phyloP scores from a whole-genome alignment of 83 land plant species.

The Picea mariana region DNA sequence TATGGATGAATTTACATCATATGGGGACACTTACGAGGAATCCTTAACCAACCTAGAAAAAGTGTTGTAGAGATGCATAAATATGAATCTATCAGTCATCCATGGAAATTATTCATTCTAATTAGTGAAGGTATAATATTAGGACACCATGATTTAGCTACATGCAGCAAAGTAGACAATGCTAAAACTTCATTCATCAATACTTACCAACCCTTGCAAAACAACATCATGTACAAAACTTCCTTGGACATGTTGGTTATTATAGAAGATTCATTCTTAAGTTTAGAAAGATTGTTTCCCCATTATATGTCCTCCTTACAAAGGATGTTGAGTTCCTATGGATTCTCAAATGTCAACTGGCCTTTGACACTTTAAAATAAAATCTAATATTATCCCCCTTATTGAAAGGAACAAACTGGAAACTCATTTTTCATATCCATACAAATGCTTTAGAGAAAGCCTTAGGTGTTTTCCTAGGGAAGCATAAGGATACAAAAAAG shows the following conservation, averaged over 20 bases:
- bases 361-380: neutral
- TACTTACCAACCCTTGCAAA: neutral
- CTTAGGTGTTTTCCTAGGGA: neutral
- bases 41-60: neutral
- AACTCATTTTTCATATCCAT: neutral
- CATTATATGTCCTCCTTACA: neutral
- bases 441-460: neutral
- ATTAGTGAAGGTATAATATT: neutral
- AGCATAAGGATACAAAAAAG: neutral
- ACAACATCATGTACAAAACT: neutral
- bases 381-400: neutral
- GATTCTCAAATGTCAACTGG: neutral
- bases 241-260: neutral
- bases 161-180: neutral
- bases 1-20: too few species aligned
- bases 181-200: neutral
- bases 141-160: neutral
- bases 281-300: neutral
- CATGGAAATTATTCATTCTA: neutral
- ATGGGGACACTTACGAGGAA: neutral
- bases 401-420: neutral
- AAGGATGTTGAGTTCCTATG: neutral
- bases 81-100: neutral
- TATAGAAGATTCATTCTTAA: neutral
- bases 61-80: neutral